Percentiles rank a stretch among this genome's conserved stretches.
phyloP scores from a whole-genome alignment of 257 asterid genomes.

The Haberlea rhodopensis region DNA sequence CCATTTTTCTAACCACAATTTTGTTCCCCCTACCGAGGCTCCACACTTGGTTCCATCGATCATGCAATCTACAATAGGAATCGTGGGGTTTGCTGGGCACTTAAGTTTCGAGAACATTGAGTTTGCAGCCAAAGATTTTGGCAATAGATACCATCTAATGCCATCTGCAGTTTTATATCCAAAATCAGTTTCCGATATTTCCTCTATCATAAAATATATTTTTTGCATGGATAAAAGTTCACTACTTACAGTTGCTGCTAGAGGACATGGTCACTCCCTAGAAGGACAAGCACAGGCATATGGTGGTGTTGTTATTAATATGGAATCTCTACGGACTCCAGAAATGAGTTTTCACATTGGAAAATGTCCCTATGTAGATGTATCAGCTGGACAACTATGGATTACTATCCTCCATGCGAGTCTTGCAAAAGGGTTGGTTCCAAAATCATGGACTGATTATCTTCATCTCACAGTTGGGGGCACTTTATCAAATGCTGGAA shows the following conservation, averaged over 20 bases:
- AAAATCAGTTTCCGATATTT: constrained; percentile 66
- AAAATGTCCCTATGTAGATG: constrained; percentile 58
- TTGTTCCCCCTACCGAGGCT: constrained; percentile 27
- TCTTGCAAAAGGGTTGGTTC: constrained; percentile 68
- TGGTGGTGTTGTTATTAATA: constrained; percentile 59
- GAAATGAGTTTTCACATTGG: constrained; percentile 54
- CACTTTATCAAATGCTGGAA: constrained; percentile 86
- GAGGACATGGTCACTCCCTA: constrained; percentile 85
- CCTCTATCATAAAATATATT: constrained; percentile 46
- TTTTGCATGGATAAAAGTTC: constrained; percentile 45
- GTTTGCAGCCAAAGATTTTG: constrained; percentile 70
- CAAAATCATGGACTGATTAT: constrained; percentile 94
- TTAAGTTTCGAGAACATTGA: constrained; percentile 43
- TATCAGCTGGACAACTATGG: constrained; percentile 87
- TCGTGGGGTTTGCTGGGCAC: constrained; percentile 50
- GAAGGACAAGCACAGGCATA: constrained; percentile 82
- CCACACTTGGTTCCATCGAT: constrained; percentile 31
- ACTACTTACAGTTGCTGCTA: constrained; percentile 65
- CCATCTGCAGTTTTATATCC: constrained; percentile 75
- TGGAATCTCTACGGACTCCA: constrained; percentile 57
- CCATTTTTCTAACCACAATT: constrained; percentile 40
- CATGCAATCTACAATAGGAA: constrained; percentile 35
- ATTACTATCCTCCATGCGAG: constrained; percentile 73
- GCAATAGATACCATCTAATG: constrained; percentile 49
- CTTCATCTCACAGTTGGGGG: constrained; percentile 94